Evolutionary conservation across 495 filamentous ascomycete genomes (phyloP).

Genomic region (Aspergillus nanangensis): DNA sequence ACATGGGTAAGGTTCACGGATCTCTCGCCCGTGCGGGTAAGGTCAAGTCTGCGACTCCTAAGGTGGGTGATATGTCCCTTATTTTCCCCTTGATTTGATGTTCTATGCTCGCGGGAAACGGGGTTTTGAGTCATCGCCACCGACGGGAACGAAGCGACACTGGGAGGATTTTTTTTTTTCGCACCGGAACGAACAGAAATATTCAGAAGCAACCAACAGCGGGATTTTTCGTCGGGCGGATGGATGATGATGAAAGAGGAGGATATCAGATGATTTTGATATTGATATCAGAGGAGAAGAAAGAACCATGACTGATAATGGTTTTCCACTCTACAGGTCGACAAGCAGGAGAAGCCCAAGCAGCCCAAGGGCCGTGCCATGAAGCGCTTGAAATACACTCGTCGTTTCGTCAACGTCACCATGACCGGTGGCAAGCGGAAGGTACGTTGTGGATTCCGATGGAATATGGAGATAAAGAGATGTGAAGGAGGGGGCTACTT

Average conservation of each 20-base stretch:
- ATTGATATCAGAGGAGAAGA: no score
- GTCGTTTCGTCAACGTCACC: constrained; percentile 99
- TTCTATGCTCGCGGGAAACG: background rate
- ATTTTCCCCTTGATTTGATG: constrained; percentile 1
- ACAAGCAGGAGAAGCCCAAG: constrained; percentile 45
- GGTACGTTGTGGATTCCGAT: constrained; percentile 51
- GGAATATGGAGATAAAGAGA: background rate
- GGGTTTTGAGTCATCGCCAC: background rate
- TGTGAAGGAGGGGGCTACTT: background rate
- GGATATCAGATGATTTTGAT: no score
- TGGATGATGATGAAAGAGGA: no score
- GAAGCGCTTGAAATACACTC: constrained; percentile 96
- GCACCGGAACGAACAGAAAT: no score
- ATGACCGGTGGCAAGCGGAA: constrained; percentile 99
- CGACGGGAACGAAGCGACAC: no score
- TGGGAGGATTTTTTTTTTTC: no score
- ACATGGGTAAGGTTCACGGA: constrained; percentile 33
- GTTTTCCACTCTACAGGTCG: constrained; percentile 27
- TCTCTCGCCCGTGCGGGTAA: constrained; percentile 93
- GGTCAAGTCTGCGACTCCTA: constrained; percentile 89
- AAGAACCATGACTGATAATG: constrained; percentile 13
- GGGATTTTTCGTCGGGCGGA: no score
- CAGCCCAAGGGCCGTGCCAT: constrained; percentile 94
- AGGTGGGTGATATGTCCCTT: constrained; percentile 51
- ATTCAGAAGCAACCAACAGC: no score